phyloP scores from a whole-genome alignment of 2,329 filamentous ascomycete species.

The Arthrobotrys pseudoclavata region DNA sequence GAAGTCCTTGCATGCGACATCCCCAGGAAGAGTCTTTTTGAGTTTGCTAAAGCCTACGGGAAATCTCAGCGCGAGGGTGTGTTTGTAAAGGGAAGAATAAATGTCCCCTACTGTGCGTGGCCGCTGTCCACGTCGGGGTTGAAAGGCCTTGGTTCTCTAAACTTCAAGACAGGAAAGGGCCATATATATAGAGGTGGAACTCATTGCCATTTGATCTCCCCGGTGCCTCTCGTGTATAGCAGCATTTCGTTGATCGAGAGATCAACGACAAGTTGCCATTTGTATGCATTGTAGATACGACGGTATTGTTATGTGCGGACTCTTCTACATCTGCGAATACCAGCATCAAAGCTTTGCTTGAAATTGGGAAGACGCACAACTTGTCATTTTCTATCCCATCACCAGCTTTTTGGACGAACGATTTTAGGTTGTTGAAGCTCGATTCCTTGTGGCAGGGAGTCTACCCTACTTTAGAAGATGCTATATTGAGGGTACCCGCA shows the following conservation, averaged over 20 bases:
- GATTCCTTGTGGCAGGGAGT: neutral
- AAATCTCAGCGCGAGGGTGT: neutral
- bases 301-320: slow-evolving; percentile 3
- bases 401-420: neutral
- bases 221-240: neutral
- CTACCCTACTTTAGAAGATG: neutral
- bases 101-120: slow-evolving; percentile 7
- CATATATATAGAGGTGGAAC: neutral
- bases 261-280: neutral
- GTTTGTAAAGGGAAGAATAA: slow-evolving; percentile 3
- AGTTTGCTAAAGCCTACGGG: neutral
- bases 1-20: neutral
- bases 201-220: neutral
- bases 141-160: neutral
- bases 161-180: neutral
- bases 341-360: neutral
- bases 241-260: neutral
- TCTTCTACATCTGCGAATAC: neutral
- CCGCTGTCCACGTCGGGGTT: neutral
- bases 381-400: slow-evolving; percentile 6
- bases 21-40: neutral
- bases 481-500: no score
- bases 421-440: neutral
- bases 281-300: neutral
- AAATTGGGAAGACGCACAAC: neutral